These are phyloP conservation scores for Somion occarium DNA, from an alignment of 1,284 basidiomycete genomes.

Conservation along the genomic window DNA sequence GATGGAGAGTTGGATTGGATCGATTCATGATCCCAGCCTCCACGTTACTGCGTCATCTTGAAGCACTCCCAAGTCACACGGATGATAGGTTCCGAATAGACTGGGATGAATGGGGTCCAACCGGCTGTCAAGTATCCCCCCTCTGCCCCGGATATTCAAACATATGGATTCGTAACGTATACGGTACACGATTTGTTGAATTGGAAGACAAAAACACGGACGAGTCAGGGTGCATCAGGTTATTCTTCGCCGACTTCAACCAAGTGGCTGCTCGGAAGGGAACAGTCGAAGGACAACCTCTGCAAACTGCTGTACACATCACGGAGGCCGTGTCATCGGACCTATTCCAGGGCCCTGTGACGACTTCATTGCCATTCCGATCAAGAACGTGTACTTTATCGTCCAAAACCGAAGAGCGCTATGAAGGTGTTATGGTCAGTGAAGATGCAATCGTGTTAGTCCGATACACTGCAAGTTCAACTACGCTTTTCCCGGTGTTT, in stretches of 20 bases:
- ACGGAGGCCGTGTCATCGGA: not conserved
- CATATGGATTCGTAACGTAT: slow-evolving; percentile 57
- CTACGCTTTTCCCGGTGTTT: not conserved
- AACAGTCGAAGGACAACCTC: slow-evolving; percentile 4
- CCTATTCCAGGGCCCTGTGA: slow-evolving; percentile 33
- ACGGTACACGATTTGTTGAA: slow-evolving; percentile 41
- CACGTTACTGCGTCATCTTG: not conserved
- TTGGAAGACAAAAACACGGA: too few relatives aligned
- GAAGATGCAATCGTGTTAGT: slow-evolving; percentile 52
- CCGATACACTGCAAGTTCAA: not conserved
- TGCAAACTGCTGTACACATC: not conserved
- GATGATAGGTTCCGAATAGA: slow-evolving; percentile 20
- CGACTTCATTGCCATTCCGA: slow-evolving; percentile 43
- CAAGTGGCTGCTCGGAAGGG: slow-evolving; percentile 34
- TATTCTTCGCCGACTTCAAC: slow-evolving; percentile 46
- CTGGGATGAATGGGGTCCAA: slow-evolving; percentile 53
- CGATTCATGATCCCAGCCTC: not conserved
- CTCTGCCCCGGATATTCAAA: slow-evolving; percentile 29
- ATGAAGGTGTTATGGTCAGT: slow-evolving; percentile 41
- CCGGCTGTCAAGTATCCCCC: slow-evolving; percentile 37
- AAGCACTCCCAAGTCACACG: not conserved
- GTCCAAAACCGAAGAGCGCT: slow-evolving; percentile 13
- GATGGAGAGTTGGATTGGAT: not conserved
- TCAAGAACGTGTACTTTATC: slow-evolving; percentile 21
- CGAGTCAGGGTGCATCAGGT: not conserved